Evolutionary conservation across 441 rosid genomes (phyloP), one percentile per base, ranked within the genome.

Genomic region (Raphanus hybrid): DNA sequence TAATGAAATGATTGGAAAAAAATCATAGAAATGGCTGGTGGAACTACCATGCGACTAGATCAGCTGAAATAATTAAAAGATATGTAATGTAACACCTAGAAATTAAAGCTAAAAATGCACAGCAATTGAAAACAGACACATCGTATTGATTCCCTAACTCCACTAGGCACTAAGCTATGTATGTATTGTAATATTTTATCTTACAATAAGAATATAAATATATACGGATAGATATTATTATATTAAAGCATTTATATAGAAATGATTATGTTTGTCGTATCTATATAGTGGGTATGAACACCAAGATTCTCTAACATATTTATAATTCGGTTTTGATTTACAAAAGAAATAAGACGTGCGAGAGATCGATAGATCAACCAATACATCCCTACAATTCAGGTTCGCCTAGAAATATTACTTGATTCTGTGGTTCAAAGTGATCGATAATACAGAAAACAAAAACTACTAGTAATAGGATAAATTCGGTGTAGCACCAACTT

Each of bases 1-100:
- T 6, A 54, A 76, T 76, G 65, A 76, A 54, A 76, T 76, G 65
- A 76, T 76, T 76, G 75, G 4, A 69, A 32, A 69, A 32, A 32
- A 62, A 54, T 10, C n/a, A 64, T 62, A 4, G 12, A 54, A 67
- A 75, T 34, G 29, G 54, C 54, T 48, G 54, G 69, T 68, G 29
- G 15, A 45, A 12, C 52, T 32, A 23, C 27, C 20, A 9, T 69
- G 29, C 39, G 54, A 23, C 18, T 20, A 34, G 27, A 75, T 15
- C 41, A 75, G 14, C 69, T 39, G 61, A 15, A 41, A 48, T 61
- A 23, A 61, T 58, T 12, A 64, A 48, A 48, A 3, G 5, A 8
- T 48, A 50, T 20, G 54, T 26, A 54, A 54, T 62, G 12, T 18
- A 48, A 26, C 55, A 68, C 20, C 27, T 8, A 61, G 8, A 75